A percentile compares a stretch with the other conserved stretches of the same genome.
Evolutionary conservation across 139 green algal genomes (phyloP).

Genomic region (Desmodesmus armatus): DNA sequence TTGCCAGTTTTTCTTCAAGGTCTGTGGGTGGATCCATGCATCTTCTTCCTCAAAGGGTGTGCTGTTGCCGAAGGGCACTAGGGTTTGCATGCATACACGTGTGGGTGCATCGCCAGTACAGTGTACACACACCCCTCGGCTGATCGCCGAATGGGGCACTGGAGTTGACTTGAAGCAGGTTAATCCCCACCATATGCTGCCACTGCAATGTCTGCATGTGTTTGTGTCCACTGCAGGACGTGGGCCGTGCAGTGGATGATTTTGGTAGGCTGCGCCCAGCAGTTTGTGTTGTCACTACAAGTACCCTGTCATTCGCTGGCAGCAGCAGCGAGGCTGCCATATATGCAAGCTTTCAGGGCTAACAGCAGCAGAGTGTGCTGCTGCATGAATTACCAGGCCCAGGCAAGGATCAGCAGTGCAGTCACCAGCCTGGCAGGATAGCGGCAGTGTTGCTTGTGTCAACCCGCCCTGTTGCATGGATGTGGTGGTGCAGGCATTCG

Average conservation of each 20-base stretch:
- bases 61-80: neutral
- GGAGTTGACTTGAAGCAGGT: no score
- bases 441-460: neutral
- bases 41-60: no score
- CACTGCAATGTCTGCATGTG: neutral
- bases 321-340: neutral
- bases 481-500: constrained; percentile 12
- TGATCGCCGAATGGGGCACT: no score
- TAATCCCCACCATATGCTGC: no score
- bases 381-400: neutral
- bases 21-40: no score
- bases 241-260: constrained; percentile 36
- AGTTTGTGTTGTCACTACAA: no score
- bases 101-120: neutral
- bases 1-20: constrained; percentile 26
- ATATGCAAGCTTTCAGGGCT: neutral
- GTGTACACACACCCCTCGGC: neutral
- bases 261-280: constrained; percentile 20
- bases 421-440: neutral
- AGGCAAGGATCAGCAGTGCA: neutral
- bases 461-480: neutral
- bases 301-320: neutral
- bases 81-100: neutral
- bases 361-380: neutral
- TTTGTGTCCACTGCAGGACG: neutral